A percentile compares a stretch with the other conserved stretches of the same genome.
Evolutionary conservation across 1,284 basidiomycete genomes (phyloP).

Genomic region (Cutaneotrichosporon cutaneum): DNA sequence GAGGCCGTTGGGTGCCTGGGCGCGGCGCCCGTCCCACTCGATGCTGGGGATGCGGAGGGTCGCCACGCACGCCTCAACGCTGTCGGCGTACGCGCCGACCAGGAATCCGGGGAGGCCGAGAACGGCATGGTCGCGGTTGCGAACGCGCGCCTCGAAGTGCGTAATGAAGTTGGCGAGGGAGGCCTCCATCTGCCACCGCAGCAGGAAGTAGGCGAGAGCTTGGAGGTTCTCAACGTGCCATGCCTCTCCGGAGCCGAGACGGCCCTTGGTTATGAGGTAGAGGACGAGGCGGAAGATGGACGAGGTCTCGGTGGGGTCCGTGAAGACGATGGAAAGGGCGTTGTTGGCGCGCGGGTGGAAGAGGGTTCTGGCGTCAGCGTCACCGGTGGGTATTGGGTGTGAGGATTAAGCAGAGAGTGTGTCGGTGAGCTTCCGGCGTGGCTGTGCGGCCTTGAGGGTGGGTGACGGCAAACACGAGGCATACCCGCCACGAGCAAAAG

Average conservation of each 20-base stretch:
- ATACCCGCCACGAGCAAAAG: background rate
- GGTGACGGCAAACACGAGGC: background rate
- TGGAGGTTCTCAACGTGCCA: background rate
- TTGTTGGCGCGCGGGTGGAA: background rate
- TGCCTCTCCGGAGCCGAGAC: background rate
- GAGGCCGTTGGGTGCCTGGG: background rate
- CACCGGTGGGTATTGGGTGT: background rate
- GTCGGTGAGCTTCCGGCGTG: too few species aligned
- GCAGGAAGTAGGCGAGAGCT: background rate
- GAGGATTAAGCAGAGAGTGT: too few species aligned
- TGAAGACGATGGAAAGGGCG: background rate
- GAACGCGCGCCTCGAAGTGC: conserved; percentile 1
- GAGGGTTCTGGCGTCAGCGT: background rate
- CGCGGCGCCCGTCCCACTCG: background rate
- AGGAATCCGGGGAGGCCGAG: conserved; percentile 4
- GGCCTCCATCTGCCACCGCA: background rate
- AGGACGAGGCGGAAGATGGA: conserved; percentile 1
- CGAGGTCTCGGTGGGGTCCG: background rate
- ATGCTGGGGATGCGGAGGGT: background rate
- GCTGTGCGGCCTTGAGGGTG: too few species aligned
- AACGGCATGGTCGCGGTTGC: background rate
- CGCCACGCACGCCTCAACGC: background rate
- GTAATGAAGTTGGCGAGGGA: background rate
- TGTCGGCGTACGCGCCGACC: conserved; percentile 1
- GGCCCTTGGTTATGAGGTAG: conserved; percentile 1